Evolutionary conservation across 805 yeast genomes (phyloP), one percentile per base, ranked within the genome.

Genomic region (Candida railenensis): DNA sequence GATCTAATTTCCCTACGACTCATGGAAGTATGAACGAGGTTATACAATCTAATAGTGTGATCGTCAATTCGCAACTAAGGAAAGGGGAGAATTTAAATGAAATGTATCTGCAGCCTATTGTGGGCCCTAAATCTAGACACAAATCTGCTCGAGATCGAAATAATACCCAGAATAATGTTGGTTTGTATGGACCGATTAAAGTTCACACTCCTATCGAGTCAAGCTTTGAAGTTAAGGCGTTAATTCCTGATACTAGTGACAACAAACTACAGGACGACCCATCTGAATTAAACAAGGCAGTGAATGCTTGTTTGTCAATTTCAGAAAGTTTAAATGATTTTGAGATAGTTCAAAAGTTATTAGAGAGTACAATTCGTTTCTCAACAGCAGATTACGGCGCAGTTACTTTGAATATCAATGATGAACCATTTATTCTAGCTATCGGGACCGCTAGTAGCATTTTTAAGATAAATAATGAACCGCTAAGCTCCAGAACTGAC

Each of bases 241-340:
- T 14, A 19, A 38, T 18, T 20, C 42, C 37, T 4, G 18, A 42
- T 25, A 18, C 47, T 54, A 47, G 43, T 56, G 48, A 19, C 46
- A 40, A 43, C 41, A 56, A 25, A 25, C 9, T 7, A 11, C 14
- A 54, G 62, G 2, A 63, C 68, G 3, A 48, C 63, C 34, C 53
- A 58, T 37, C 34, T 47, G 53, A 61, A 40, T 50, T 66, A 39
- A 65, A 65, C 38, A 54, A 54, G n/a, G 77, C 77, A 0, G 60
- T 78, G 44, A 65, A 65, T 43, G 70, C 78, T 1, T 76, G 81
- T 51, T 60, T 77, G n/a, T 68, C 70, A 12, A 74, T 78, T n/a
- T 71, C 80, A 1, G 80, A 76, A 50, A 67, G 77, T 4, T 66
- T 71, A 12, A 67, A 69, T 42, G 58, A 63, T 37, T 63, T 62